Evolutionary conservation across 2,329 filamentous ascomycete genomes (phyloP).

Genomic region (Talaromyces rugulosus): DNA sequence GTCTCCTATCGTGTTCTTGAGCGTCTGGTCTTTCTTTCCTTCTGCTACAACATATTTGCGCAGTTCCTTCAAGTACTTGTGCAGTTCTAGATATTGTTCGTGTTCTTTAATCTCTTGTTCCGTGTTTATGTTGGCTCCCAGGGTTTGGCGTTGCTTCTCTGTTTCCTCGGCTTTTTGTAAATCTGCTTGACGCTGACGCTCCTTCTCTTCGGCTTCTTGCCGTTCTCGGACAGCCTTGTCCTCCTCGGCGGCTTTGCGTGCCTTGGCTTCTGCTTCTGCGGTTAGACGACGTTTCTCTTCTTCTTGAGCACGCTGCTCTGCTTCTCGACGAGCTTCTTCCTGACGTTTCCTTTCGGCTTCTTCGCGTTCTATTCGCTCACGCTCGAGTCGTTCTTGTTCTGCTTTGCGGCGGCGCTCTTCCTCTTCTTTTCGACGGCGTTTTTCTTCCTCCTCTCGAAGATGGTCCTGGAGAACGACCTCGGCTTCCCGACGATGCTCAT

Average conservation of each 20-base stretch:
- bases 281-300: slow-evolving; percentile 32
- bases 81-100: slow-evolving; percentile 53
- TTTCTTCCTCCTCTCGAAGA: slow-evolving; percentile 35
- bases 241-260: slow-evolving; percentile 30
- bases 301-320: slow-evolving; percentile 41
- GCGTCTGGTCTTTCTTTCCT: slow-evolving; percentile 50
- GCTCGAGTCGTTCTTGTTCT: slow-evolving; percentile 31
- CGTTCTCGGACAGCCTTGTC: slow-evolving; percentile 31
- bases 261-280: slow-evolving; percentile 37
- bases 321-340: slow-evolving; percentile 34
- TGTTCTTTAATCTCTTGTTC: slow-evolving; percentile 41
- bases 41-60: slow-evolving; percentile 52
- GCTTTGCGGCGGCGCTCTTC: slow-evolving; percentile 23
- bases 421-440: slow-evolving; percentile 33
- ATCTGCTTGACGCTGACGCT: slow-evolving; percentile 28
- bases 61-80: slow-evolving; percentile 62
- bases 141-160: slow-evolving; percentile 22
- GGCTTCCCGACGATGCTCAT: slow-evolving; percentile 56
- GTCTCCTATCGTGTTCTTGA: slow-evolving; percentile 66
- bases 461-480: slow-evolving; percentile 51
- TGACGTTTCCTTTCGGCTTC: slow-evolving; percentile 25
- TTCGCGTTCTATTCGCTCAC: slow-evolving; percentile 20
- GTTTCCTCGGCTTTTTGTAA: slow-evolving; percentile 20
- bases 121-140: slow-evolving; percentile 26
- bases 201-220: slow-evolving; percentile 27